Base-by-base conservation (phyloP, 75 land plant genomes). In the Larix kaempferi region DNA sequence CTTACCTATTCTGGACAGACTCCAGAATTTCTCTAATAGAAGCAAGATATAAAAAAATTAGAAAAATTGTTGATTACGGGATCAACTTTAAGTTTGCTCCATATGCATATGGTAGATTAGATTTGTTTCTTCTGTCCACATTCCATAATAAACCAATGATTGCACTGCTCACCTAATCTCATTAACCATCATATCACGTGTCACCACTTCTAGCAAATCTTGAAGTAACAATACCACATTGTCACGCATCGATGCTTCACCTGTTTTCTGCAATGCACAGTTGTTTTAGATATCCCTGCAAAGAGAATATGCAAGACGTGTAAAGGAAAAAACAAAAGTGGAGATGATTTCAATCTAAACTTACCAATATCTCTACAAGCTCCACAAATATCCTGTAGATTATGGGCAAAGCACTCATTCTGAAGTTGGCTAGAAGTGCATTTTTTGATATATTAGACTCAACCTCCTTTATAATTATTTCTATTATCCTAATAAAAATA, bases 121-220 rank as follows among this genome's bases (percentile, higher is more conserved):
- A 69, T 41, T 17, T 23, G 54, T 10, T 49, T 22, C 3, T 63
- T 22, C 10, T 23, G 16, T 21, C 74, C 35, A 13, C 26, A 19
- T 71, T 33, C 22, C 54, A 80, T 8, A 59, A 23, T 16, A 76
- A 76, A n/a, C 75, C 25, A 35, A 23, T 13, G 29, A 60, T 3
- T 2, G 2, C 10, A 6, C 73, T 16, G 82, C 89, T 33, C 52
- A 93, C 96, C 91, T 82, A 60, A 63, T 87, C 69, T 91, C 87
- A 79, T 95, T 88, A 58, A 86, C 92, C 96, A 98, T 98, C 92
- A 98, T 93, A 82, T 98, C 99, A 27, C 93, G 85, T 23, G 94
- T 95, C 14, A 95, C 94, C n/a, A 98, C 94, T 84, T 98, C 99
- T 75, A 89, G 76, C 91, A 98, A 95, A 76, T 98, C 99, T 84